Evolutionary conservation across 2,329 filamentous ascomycete species (phyloP).

Genomic region (Graphilbum ipis-grandicollis): DNA sequence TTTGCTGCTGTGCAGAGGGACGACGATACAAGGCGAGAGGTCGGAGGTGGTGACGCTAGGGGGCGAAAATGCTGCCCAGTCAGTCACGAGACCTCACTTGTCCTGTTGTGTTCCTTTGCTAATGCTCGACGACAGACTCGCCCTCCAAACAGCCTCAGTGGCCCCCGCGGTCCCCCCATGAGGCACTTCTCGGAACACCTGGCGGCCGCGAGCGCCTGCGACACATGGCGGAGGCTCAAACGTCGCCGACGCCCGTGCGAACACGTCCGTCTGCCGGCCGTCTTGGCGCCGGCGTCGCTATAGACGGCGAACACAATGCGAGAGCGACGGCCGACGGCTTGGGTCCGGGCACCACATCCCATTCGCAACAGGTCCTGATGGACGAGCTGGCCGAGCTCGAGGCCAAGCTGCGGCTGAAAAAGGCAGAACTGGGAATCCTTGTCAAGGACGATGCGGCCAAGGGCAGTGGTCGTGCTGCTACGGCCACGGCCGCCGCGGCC

Average conservation of each 20-base stretch:
- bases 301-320: too few species aligned
- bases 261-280: conserved; percentile 2
- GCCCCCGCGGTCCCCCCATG: conserved; percentile 50
- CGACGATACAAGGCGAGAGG: too few species aligned
- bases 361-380: background rate
- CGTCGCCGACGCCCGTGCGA: conserved; percentile 50
- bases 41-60: too few species aligned
- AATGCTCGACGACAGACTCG: too few species aligned
- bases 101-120: too few species aligned
- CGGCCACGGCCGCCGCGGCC: too few species aligned
- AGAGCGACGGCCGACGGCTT: too few species aligned
- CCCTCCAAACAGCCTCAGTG: conserved; percentile 29
- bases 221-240: conserved; percentile 41
- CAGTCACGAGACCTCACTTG: background rate
- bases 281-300: too few species aligned
- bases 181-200: conserved; percentile 50
- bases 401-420: conserved; percentile 62
- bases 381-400: background rate
- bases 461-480: too few species aligned
- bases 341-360: too few species aligned
- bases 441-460: too few species aligned
- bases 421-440: conserved; percentile 49
- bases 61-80: conserved; percentile 6
- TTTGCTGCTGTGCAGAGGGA: too few species aligned
- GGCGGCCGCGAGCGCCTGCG: conserved; percentile 62